Conservation (phyloP, 2,329 filamentous ascomycete species). For the Epichloe baconii region DNA sequence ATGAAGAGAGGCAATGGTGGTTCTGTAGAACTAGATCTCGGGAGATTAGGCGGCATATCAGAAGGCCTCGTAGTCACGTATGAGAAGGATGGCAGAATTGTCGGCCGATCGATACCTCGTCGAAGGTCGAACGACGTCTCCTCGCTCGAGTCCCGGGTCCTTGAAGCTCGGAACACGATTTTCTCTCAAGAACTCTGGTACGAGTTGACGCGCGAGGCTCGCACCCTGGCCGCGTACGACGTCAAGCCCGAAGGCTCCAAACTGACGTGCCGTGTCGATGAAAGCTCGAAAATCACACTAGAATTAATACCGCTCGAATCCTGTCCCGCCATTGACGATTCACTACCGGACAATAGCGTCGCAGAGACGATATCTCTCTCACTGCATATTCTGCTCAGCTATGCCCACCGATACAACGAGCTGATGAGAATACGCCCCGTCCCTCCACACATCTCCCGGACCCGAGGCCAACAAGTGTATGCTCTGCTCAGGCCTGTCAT, state of each 20-base stretch:
- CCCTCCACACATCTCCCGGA: conserved; percentile 24
- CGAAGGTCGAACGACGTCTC: conserved; percentile 39
- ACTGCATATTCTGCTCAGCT: conserved; percentile 63
- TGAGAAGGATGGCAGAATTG: conserved; percentile 40
- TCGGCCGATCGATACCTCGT: conserved; percentile 42
- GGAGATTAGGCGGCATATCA: conserved; percentile 35
- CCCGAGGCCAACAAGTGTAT: conserved; percentile 29
- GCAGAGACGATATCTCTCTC: conserved; percentile 54
- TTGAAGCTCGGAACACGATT: conserved; percentile 64
- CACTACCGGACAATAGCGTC: conserved; percentile 31
- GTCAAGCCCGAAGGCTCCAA: conserved; percentile 49
- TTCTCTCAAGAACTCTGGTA: conserved; percentile 83
- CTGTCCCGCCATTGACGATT: conserved; percentile 17
- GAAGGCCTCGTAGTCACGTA: conserved; percentile 57
- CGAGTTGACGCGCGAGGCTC: conserved; percentile 73
- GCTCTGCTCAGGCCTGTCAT: conserved; percentile 39
- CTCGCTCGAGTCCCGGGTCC: conserved; percentile 51
- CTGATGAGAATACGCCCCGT: conserved; percentile 50
- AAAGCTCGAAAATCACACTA: conserved; percentile 44
- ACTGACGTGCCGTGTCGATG: conserved; percentile 42
- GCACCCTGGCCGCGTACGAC: conserved; percentile 55
- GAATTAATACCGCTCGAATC: conserved; percentile 51
- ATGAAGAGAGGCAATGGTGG: conserved; percentile 65
- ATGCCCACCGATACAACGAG: conserved; percentile 67
- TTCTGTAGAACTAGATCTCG: conserved; percentile 57